Conservation (phyloP, 148 eudicot genomes). For the Spergularia bocconei region DNA sequence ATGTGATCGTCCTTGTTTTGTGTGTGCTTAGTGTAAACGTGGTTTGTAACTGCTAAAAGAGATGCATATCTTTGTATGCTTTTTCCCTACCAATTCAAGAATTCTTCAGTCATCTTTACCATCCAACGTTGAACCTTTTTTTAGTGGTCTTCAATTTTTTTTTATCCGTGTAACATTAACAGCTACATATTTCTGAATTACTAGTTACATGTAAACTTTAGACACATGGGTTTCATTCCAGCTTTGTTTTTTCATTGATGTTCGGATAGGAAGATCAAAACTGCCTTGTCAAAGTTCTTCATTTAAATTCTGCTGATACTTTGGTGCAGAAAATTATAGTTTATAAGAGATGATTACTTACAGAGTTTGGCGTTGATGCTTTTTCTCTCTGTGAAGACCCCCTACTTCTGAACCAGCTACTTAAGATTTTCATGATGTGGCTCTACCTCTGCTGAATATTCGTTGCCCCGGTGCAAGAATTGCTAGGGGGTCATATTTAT, state of each 20-base stretch:
- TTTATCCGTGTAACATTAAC: not conserved
- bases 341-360: slow-evolving; percentile 24
- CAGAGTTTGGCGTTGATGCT: slow-evolving; percentile 17
- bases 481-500: slow-evolving; percentile 66
- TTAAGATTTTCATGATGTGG: slow-evolving; percentile 25
- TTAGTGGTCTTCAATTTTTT: not conserved
- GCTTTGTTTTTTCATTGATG: slow-evolving; percentile 12
- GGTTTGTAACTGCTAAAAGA: slow-evolving; percentile 10
- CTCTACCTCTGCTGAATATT: slow-evolving; percentile 58
- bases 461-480: slow-evolving; percentile 87
- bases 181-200: slow-evolving; percentile 4
- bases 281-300: not conserved
- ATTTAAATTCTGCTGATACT: not conserved
- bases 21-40: slow-evolving; percentile 11
- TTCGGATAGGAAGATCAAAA: not conserved
- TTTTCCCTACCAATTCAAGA: slow-evolving; percentile 11
- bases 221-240: not conserved
- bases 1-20: not conserved
- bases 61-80: not conserved
- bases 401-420: slow-evolving; percentile 13
- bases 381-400: slow-evolving; percentile 6
- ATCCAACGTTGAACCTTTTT: not conserved
- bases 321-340: slow-evolving; percentile 2
- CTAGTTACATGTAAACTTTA: not conserved
- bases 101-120: slow-evolving; percentile 6